Conservation (phyloP, 2,329 filamentous ascomycete genomes). For the Helminthosporium solani region DNA sequence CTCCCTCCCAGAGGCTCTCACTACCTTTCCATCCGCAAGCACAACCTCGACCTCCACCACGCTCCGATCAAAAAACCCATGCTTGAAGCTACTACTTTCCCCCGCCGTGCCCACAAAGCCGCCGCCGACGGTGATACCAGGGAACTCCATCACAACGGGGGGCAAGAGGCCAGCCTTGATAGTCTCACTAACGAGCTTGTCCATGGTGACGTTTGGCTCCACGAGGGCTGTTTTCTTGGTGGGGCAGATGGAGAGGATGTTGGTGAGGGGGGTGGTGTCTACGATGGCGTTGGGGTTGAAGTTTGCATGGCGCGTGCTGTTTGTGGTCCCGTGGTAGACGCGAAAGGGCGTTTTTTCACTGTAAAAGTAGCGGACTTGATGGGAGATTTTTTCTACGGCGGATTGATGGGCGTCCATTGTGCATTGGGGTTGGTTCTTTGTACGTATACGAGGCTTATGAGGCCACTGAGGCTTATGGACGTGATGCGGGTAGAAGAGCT, state of each 20-base stretch:
- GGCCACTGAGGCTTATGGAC: neutral
- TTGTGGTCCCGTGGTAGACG: conserved; percentile 73
- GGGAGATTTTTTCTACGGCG: conserved; percentile 23
- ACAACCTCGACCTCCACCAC: conserved; percentile 65
- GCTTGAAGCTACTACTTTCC: conserved; percentile 66
- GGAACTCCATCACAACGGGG: conserved; percentile 70
- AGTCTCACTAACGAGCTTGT: conserved; percentile 59
- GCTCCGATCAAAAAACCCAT: conserved; percentile 67
- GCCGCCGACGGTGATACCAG: conserved; percentile 67
- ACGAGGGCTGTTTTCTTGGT: conserved; percentile 58
- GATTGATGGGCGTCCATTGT: conserved; percentile 26
- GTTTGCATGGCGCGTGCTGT: conserved; percentile 64
- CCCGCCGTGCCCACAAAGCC: conserved; percentile 67
- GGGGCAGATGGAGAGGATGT: conserved; percentile 61
- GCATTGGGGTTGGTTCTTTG: too few relatives aligned
- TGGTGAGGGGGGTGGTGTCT: conserved; percentile 64
- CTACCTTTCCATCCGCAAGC: conserved; percentile 57
- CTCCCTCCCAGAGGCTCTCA: conserved; percentile 49
- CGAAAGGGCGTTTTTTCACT: conserved; percentile 29
- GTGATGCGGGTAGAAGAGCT: too few relatives aligned
- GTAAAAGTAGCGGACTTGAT: conserved; percentile 28
- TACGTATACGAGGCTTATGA: too few relatives aligned
- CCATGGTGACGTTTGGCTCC: conserved; percentile 71
- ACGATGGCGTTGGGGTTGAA: conserved; percentile 49
- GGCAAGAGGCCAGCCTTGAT: conserved; percentile 58